A percentile compares a stretch with the other conserved stretches of the same genome.
Evolutionary conservation across 352 stramenopile genomes (phyloP).

Genomic region (Globisporangium camurandrum): DNA sequence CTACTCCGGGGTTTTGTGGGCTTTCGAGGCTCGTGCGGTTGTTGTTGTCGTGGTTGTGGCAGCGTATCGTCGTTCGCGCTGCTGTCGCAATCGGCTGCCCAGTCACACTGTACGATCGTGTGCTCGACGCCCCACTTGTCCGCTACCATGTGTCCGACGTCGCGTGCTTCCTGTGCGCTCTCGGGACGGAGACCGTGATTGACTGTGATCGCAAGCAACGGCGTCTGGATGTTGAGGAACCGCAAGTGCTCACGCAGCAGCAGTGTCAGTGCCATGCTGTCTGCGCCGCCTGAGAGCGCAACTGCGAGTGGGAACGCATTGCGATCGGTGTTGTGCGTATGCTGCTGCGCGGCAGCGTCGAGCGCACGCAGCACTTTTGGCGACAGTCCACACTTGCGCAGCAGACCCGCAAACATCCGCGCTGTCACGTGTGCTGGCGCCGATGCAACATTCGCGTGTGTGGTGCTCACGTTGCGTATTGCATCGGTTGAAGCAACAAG

Average conservation of each 20-base stretch:
- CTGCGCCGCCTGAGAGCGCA: constrained; percentile 63
- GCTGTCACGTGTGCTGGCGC: constrained; percentile 17
- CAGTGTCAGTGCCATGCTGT: constrained; percentile 79
- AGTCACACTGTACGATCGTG: constrained; percentile 45
- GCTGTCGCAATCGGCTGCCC: constrained; percentile 17
- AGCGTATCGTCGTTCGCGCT: too few species aligned
- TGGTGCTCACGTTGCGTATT: not conserved
- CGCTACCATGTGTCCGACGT: constrained; percentile 38
- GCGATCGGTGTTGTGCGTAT: not conserved
- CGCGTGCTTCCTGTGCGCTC: constrained; percentile 49
- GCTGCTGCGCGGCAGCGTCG: constrained; percentile 17
- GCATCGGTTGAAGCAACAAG: not conserved
- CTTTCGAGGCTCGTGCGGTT: not conserved
- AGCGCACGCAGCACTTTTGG: constrained; percentile 30
- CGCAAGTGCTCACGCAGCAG: constrained; percentile 59
- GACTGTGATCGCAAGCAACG: constrained; percentile 73
- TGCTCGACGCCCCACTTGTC: constrained; percentile 39
- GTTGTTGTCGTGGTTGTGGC: too few species aligned
- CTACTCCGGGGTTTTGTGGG: constrained; percentile 38
- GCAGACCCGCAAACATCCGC: constrained; percentile 22
- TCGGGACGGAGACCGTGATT: constrained; percentile 64
- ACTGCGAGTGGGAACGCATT: constrained; percentile 50
- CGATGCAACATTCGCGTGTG: not conserved
- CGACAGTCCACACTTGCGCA: constrained; percentile 32
- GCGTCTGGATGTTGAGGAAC: constrained; percentile 34